Evolutionary conservation across 768 basidiomycete species (phyloP).

Genomic region (Pleurotus pulmonarius): DNA sequence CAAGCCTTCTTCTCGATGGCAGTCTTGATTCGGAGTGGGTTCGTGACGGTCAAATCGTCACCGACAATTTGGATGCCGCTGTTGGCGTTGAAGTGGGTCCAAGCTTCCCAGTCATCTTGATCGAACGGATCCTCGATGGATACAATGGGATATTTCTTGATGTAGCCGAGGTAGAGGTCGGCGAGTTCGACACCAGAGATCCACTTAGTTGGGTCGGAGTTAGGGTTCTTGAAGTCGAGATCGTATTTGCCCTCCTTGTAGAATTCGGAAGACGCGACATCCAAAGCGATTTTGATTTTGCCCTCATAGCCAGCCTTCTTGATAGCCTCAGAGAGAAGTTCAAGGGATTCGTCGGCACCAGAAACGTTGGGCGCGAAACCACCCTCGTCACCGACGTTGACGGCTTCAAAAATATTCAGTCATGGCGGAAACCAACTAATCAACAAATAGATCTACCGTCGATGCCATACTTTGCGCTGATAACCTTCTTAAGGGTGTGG

Average conservation of each 20-base stretch:
- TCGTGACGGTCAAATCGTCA: constrained; percentile 97
- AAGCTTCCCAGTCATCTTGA: constrained; percentile 99
- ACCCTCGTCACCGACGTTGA: constrained; percentile 99
- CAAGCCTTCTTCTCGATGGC: constrained; percentile 99
- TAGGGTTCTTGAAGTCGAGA: constrained; percentile 98
- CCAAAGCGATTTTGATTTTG: constrained; percentile 97
- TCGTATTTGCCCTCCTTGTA: constrained; percentile 99
- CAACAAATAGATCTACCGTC: constrained; percentile 61
- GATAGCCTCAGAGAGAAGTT: constrained; percentile 94
- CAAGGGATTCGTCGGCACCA: constrained; percentile 95
- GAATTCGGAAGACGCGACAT: constrained; percentile 99
- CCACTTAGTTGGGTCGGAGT: constrained; percentile 97
- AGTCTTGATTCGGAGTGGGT: constrained; percentile 94
- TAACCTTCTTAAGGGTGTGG: constrained; percentile 98
- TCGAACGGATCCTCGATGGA: constrained; percentile 99
- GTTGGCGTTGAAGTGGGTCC: constrained; percentile 84
- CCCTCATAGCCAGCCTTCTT: constrained; percentile 97
- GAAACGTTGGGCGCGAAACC: constrained; percentile 98
- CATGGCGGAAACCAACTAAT: constrained; percentile 8
- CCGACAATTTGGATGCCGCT: constrained; percentile 88
- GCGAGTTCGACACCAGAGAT: constrained; percentile 91
- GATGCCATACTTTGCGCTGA: constrained; percentile 98
- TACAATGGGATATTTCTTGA: constrained; percentile 93
- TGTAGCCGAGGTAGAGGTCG: constrained; percentile 81
- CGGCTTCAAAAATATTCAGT: constrained; percentile 50